Evolutionary conservation across 176 grass and related monocot species (phyloP).

Genomic region (Cocos nucifera): DNA sequence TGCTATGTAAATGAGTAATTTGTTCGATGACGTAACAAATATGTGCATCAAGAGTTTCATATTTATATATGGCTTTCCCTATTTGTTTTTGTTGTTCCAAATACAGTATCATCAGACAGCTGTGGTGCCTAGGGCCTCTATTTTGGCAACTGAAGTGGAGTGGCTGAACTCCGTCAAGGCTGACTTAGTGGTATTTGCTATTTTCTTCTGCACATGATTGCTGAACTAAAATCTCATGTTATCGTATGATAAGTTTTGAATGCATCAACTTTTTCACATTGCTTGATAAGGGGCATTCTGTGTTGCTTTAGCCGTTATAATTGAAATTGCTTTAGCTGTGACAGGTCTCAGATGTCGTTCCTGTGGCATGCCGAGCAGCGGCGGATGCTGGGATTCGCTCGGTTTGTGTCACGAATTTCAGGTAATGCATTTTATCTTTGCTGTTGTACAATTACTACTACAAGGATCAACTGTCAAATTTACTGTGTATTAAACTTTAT

Average conservation of each 20-base stretch:
- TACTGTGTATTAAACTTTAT: no score
- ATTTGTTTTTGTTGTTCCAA: slow-evolving; percentile 13
- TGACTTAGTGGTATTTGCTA: slow-evolving; percentile 64
- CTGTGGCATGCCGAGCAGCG: slow-evolving; percentile 77
- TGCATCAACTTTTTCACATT: no score
- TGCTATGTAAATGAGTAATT: no score
- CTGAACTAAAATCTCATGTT: no score
- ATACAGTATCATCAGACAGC: slow-evolving; percentile 94
- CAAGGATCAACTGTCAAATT: no score
- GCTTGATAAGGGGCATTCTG: no score
- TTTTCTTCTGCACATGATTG: not conserved
- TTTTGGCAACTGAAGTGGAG: slow-evolving; percentile 79
- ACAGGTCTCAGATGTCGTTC: slow-evolving; percentile 92
- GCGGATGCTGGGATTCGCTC: slow-evolving; percentile 91
- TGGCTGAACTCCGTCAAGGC: slow-evolving; percentile 91
- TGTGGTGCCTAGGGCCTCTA: slow-evolving; percentile 72
- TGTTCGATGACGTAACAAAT: no score
- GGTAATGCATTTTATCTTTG: slow-evolving; percentile 26
- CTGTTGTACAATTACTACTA: not conserved
- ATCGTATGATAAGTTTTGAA: no score
- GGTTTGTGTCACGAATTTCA: slow-evolving; percentile 93
- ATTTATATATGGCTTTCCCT: no score
- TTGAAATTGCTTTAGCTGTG: not conserved
- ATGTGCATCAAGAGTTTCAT: no score
- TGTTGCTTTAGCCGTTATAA: slow-evolving; percentile 8